Evolutionary conservation across 2,329 filamentous ascomycete genomes (phyloP), one percentile per base, ranked within the genome.

Genomic region (Pseudocercospora cruenta): DNA sequence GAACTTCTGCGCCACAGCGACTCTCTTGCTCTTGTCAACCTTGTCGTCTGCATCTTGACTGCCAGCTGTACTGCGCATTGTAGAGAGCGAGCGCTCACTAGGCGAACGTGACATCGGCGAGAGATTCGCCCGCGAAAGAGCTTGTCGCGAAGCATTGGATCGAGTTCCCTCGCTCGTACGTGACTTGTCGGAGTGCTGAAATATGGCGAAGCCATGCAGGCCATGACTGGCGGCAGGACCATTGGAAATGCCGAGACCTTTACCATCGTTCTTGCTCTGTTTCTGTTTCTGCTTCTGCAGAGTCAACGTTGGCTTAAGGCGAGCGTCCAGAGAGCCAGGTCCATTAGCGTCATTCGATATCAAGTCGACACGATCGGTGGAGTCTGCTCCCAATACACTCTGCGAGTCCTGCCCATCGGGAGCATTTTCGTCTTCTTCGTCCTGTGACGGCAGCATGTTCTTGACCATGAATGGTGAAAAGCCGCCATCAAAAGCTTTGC

Each of bases 241-340:
- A 51, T 67, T 67, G 6, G 69, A 71, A 36, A 78, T 76, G 3
- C 77, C 77, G 0, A 78, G 68, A 7, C 77, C 77, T 62, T 72
- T 74, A 8, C 68, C 65, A 8, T 78, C 73, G 31, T 65, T 59
- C 64, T 75, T 76, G 53, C 66, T 39, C 28, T 58, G 47, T 19
- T 22, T 22, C 54, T 71, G 72, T 59, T 69, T 73, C 54, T 66
- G 69, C 71, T 76, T 83, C 43, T 77, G 80, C 70, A 84, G 79
- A 21, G 85, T 90, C 74, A 97, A 80, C 0, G 94, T 98, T 12
- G 95, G 93, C 62, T 90, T 90, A 47, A 98, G 84, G 39, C 94
- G 89, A 62, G 93, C 84, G 76, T 96, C 93, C 24, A 97, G 85
- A 31, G 92, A 91, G 3, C 91, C 91, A 8, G 90, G 85, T 12